Percentiles rank a stretch among this genome's conserved stretches.
phyloP scores from a whole-genome alignment of 768 basidiomycete genomes.

The Tubosaeta sp. region DNA sequence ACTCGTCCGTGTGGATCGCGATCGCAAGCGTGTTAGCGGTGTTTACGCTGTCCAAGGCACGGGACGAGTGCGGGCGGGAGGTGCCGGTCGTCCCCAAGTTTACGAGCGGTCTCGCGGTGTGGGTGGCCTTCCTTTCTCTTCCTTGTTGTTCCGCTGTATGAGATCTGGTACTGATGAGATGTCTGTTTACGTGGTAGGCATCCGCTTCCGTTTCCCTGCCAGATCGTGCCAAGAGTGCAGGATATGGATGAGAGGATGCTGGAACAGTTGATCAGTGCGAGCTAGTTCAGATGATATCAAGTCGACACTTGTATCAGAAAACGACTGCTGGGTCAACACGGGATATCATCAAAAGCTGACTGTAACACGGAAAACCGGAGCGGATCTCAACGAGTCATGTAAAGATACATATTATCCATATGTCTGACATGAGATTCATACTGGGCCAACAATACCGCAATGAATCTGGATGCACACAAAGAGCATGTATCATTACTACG shows the following conservation, averaged over 20 bases:
- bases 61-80: slow-evolving; percentile 10
- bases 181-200: background rate
- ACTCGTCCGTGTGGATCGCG: slow-evolving; percentile 15
- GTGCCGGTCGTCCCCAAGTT: slow-evolving; percentile 12
- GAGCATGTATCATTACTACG: no score
- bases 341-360: no score
- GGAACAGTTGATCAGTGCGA: slow-evolving; percentile 2
- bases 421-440: no score
- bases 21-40: slow-evolving; percentile 11
- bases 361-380: no score
- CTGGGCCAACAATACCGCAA: no score
- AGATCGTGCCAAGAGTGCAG: slow-evolving; percentile 4
- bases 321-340: no score
- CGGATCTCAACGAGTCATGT: no score
- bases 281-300: background rate
- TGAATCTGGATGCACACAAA: no score
- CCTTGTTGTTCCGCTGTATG: background rate
- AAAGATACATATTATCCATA: no score
- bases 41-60: slow-evolving; percentile 7
- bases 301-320: background rate
- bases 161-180: background rate
- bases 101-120: slow-evolving; percentile 13
- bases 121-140: background rate
- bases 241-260: slow-evolving; percentile 4
- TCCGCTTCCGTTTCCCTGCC: slow-evolving; percentile 10